A percentile compares a stretch with the other conserved stretches of the same genome.
These are phyloP conservation scores for Colletotrichum tabaci DNA, from an alignment of 2,329 filamentous ascomycete genomes.

Conservation along the genomic window DNA sequence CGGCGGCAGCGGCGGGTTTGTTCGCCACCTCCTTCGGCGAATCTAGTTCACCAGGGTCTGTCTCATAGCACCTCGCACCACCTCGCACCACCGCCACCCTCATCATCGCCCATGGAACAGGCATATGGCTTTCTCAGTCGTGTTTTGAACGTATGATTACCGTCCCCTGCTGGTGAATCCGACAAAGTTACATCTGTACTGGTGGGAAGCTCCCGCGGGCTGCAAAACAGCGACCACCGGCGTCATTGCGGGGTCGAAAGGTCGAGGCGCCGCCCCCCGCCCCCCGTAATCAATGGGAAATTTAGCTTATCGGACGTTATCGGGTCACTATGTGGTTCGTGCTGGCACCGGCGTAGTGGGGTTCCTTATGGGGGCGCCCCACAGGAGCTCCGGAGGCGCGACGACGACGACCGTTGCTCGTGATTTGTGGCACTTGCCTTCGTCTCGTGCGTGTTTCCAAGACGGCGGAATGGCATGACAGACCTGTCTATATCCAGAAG, in stretches of 20 bases:
- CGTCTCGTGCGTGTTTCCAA: too few species aligned
- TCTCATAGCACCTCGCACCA: too few species aligned
- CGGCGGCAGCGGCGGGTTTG: background rate
- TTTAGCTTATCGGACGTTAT: constrained; percentile 35
- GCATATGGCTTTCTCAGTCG: too few species aligned
- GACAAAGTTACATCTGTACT: too few species aligned
- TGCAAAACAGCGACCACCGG: constrained; percentile 10
- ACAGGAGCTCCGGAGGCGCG: constrained; percentile 30
- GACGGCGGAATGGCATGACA: too few species aligned
- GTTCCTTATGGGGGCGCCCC: background rate
- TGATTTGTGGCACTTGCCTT: too few species aligned
- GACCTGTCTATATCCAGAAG: too few species aligned
- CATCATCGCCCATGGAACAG: background rate
- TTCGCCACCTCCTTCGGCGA: constrained; percentile 1
- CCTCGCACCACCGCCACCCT: too few species aligned
- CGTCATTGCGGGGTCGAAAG: constrained; percentile 41
- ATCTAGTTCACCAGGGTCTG: too few species aligned
- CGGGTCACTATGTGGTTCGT: background rate
- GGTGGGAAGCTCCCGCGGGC: background rate
- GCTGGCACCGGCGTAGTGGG: background rate
- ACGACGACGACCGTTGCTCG: background rate
- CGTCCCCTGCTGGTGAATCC: too few species aligned
- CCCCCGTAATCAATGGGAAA: background rate
- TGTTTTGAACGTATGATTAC: too few species aligned
- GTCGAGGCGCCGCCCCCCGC: constrained; percentile 10